Base-by-base conservation (phyloP, 129 eudicot genomes). In the Flaveria robusta region DNA sequence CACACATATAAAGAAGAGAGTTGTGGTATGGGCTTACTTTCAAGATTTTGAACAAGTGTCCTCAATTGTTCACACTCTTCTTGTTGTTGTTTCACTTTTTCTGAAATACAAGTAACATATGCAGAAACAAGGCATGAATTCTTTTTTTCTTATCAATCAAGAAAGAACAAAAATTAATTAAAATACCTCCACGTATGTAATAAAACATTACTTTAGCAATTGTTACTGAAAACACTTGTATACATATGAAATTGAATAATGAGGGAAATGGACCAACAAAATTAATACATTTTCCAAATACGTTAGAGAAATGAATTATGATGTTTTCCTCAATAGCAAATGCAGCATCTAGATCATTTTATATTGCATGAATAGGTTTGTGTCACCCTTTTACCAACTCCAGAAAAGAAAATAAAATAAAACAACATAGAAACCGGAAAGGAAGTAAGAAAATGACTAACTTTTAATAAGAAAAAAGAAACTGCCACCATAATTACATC, bases 1-100 rank as follows among this genome's bases (percentile, higher is more conserved):
- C 27, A 34, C 39, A 34, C 39, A 29, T 4, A 24, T 5, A 24
- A 59, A 56, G 7, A 68, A 69, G 72, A 23, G 19, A 16, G 70
- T 39, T 23, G 19, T 7, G 42, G 43, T 20, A 59, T 24, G 52
- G 68, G 68, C 89, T 83, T 87, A 91, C 96, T 77, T 83, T 91
- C 85, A 71, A 87, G 92, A 82, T 85, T 86, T 79, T 89, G 96
- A 81, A 91, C 86, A 72, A 85, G 92, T 64, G 85, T 75, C 82
- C 86, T 91, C 88, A 88, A 78, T 42, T 91, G 96, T 75, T 82
- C 65, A 62, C 90, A 74, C 84, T 89, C 94, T 73, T 83, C 82
- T 59, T 87, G 83, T 77, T 73, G 87, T 51, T 85, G 96, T 81
- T 70, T 84, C 79, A 52, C 83, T 74, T 84, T 85, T 74, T 91